Evolutionary conservation across 139 green algal species (phyloP).

Genomic region (Chlamydomonas schloesseri): DNA sequence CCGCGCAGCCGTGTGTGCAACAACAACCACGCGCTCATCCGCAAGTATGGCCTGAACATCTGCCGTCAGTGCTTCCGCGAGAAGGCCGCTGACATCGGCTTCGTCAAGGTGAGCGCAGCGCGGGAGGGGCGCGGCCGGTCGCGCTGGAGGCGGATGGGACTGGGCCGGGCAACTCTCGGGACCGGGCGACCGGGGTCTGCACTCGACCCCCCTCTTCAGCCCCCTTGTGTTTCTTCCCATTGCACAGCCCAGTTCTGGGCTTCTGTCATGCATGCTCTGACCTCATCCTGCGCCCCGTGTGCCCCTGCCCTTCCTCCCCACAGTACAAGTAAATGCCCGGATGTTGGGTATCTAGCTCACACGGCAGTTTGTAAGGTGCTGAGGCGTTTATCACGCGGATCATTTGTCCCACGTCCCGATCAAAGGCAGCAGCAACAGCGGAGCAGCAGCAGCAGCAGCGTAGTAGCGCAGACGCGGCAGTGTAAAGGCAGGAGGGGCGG

Average conservation of each 20-base stretch:
- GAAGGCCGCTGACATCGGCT: slow-evolving; percentile 97
- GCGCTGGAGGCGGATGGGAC: no score
- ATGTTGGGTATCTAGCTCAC: not conserved
- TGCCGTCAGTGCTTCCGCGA: slow-evolving; percentile 99
- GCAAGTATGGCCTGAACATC: slow-evolving; percentile 99
- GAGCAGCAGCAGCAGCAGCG: not conserved
- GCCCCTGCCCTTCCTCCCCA: not conserved
- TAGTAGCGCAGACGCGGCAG: not conserved
- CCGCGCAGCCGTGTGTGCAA: slow-evolving; percentile 95
- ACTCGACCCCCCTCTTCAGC: no score
- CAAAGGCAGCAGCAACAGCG: not conserved
- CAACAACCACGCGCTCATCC: slow-evolving; percentile 96
- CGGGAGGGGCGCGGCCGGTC: no score
- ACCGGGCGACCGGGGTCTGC: no score
- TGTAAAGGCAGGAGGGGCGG: no score
- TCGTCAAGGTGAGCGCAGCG: slow-evolving; percentile 86
- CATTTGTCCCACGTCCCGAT: not conserved
- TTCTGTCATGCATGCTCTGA: not conserved
- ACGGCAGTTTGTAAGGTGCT: slow-evolving; percentile 33
- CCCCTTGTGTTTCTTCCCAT: no score
- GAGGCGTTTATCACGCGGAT: slow-evolving; percentile 2
- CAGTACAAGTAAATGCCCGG: slow-evolving; percentile 48
- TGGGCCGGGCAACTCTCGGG: no score
- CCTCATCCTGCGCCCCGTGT: no score
- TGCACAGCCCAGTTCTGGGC: no score